Conservation (phyloP, 139 green algal genomes). For the Coccomyxa sp. region DNA sequence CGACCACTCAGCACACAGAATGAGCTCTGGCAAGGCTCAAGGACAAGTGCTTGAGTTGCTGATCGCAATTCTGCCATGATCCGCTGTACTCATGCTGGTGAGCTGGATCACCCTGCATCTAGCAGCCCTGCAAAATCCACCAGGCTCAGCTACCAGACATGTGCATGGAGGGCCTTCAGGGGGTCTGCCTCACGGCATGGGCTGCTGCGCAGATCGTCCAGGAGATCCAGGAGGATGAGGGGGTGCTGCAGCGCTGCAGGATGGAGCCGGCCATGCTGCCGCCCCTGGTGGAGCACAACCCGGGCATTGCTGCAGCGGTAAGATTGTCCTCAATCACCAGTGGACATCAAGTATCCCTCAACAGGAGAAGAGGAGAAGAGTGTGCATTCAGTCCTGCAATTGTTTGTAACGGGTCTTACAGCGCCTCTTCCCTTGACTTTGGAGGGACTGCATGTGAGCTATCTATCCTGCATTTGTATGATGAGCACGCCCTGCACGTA, state of each 20-base stretch:
- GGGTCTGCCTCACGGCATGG: neutral
- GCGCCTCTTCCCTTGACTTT: neutral
- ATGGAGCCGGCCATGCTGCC: conserved; percentile 40
- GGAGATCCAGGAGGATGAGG: conserved; percentile 38
- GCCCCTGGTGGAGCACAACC: conserved; percentile 69
- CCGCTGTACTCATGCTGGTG: too few species aligned
- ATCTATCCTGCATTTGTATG: neutral
- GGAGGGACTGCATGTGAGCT: neutral
- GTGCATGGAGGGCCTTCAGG: too few species aligned
- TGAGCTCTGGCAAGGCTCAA: neutral
- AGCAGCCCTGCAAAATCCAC: too few species aligned
- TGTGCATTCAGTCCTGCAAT: too few species aligned
- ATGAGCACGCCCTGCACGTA: neutral
- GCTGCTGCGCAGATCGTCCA: conserved; percentile 28
- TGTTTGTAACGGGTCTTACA: neutral
- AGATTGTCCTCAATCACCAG: too few species aligned
- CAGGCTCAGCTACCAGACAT: too few species aligned
- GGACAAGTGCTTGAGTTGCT: too few species aligned
- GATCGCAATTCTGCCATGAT: too few species aligned
- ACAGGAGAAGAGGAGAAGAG: too few species aligned
- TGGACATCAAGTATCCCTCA: too few species aligned
- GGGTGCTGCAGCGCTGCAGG: conserved; percentile 32
- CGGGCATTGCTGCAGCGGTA: conserved; percentile 56
- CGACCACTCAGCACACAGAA: neutral
- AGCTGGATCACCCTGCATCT: too few species aligned